phyloP scores from a whole-genome alignment of 2,329 filamentous ascomycete genomes.

The Beauveria bassiana region DNA sequence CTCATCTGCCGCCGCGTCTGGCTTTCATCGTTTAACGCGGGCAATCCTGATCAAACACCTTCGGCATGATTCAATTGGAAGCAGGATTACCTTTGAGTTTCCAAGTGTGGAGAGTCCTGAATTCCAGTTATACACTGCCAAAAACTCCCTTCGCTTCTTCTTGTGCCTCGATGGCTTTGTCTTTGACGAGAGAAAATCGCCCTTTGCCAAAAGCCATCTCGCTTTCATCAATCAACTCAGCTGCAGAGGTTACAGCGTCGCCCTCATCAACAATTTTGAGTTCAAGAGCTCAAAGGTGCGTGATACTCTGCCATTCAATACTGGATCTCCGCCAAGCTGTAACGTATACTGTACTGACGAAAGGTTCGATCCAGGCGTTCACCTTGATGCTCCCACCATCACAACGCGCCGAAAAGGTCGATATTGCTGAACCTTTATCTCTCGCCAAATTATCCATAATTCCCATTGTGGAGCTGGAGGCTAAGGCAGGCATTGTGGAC shows the following conservation, averaged over 20 bases:
- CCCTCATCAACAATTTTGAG: slow-evolving; percentile 11
- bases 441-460: neutral
- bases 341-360: slow-evolving; percentile 18
- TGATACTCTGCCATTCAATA: neutral
- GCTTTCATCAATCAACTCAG: slow-evolving; percentile 1
- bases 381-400: slow-evolving; percentile 8
- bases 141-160: slow-evolving; percentile 8
- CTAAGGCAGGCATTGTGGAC: neutral
- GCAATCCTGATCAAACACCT: slow-evolving; percentile 59
- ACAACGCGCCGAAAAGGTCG: neutral
- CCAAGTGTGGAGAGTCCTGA: neutral
- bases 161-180: slow-evolving; percentile 5
- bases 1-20: slow-evolving; percentile 9
- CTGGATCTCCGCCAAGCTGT: neutral
- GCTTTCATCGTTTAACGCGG: slow-evolving; percentile 42
- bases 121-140: neutral
- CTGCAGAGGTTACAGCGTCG: slow-evolving; percentile 1
- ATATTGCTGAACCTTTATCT: neutral
- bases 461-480: neutral
- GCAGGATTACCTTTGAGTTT: slow-evolving; percentile 4
- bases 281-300: slow-evolving; percentile 14
- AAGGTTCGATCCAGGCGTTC: slow-evolving; percentile 11
- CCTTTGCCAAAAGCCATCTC: neutral
- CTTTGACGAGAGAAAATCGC: neutral
- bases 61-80: slow-evolving; percentile 13